phyloP scores from a whole-genome alignment of 2,329 filamentous ascomycete species.

The Stachybotrys chlorohalonatus region DNA sequence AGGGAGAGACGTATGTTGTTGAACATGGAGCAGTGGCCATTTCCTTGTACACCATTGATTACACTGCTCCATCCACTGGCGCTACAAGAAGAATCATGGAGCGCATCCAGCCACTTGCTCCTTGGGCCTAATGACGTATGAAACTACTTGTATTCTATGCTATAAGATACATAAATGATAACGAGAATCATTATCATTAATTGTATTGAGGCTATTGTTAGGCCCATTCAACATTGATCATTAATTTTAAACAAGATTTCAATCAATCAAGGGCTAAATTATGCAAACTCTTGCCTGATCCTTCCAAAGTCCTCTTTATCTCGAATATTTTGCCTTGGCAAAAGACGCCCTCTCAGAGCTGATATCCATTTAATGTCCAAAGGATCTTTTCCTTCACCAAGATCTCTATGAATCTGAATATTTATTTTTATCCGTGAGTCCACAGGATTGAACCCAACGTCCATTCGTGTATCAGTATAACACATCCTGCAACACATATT shows the following conservation, averaged over 20 bases:
- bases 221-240: too few species aligned
- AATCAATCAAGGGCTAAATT: too few species aligned
- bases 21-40: conserved; percentile 31
- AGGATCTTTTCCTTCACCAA: neutral
- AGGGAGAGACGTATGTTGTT: conserved; percentile 39
- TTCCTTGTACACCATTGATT: conserved; percentile 40
- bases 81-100: conserved; percentile 14
- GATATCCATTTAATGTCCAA: neutral
- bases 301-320: neutral
- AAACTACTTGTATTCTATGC: neutral
- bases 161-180: too few species aligned
- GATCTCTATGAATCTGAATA: neutral
- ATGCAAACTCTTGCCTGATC: neutral
- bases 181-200: too few species aligned
- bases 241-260: too few species aligned
- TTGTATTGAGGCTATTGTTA: too few species aligned
- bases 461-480: neutral
- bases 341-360: neutral
- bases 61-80: conserved; percentile 30
- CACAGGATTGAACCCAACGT: neutral
- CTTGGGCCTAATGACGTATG: neutral
- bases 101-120: conserved; percentile 10
- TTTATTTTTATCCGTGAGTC: neutral
- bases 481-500: neutral
- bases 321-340: neutral